A percentile compares a stretch with the other conserved stretches of the same genome.
Evolutionary conservation across 169 alveolate genomes (phyloP).

Genomic region (Plasmodium reichenowi): DNA sequence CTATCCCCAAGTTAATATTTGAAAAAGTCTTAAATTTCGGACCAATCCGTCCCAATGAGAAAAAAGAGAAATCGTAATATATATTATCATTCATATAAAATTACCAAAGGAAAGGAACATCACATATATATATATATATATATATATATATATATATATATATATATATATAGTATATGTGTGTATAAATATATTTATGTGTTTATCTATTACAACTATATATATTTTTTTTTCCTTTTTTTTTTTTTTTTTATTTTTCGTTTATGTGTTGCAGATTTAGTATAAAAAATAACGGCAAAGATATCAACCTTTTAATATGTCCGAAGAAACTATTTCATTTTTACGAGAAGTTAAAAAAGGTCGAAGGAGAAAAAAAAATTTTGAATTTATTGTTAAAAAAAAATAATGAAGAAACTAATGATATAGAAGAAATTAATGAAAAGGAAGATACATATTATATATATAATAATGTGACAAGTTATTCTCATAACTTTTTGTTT

Average conservation of each 20-base stretch:
- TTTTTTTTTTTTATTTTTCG: conserved; percentile 8
- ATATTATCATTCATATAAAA: not conserved
- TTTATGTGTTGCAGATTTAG: conserved; percentile 13
- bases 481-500: conserved; percentile 55
- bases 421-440: conserved; percentile 43
- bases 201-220: too few relatives aligned
- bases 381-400: conserved; percentile 51
- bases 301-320: conserved; percentile 17
- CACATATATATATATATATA: too few relatives aligned
- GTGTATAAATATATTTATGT: too few relatives aligned
- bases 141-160: too few relatives aligned
- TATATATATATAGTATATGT: too few relatives aligned
- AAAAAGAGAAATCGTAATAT: conserved; percentile 51
- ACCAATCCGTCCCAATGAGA: conserved; percentile 55
- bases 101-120: too few relatives aligned
- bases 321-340: conserved; percentile 57
- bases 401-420: conserved; percentile 5
- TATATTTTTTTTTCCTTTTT: not conserved
- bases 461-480: conserved; percentile 52
- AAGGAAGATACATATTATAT: conserved; percentile 37
- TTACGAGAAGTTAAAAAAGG: conserved; percentile 25
- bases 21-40: conserved; percentile 53
- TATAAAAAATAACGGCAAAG: conserved; percentile 52
- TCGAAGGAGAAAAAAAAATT: conserved; percentile 66
- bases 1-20: conserved; percentile 38